Evolutionary conservation across 495 filamentous ascomycete species (phyloP), one percentile per base, ranked within the genome.

Genomic region (Podospora australis): DNA sequence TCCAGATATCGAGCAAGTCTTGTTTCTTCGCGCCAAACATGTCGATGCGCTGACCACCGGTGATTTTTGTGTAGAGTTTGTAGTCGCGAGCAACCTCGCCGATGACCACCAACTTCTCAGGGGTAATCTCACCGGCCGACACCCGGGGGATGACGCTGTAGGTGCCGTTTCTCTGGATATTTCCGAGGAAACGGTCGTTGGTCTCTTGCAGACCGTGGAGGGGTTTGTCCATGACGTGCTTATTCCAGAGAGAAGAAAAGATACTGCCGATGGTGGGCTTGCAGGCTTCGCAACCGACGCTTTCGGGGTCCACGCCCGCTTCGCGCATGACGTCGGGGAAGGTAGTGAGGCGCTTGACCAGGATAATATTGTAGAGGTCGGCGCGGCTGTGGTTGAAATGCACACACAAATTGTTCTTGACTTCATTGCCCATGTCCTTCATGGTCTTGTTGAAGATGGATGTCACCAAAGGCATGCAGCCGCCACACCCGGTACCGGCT

Each of bases 11-110:
- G 28, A 88, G 72, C 26, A 97, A 72, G 70, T 97, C 90, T 54
- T 94, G 87, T 67, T 95, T 96, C 70, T 82, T 83, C 0, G 91
- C 90, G 7, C 90, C 90, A 54, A 95, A 96, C 87, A 96, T 84
- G 62, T 97, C 91, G 59, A 96, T 96, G 35, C 91, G 79, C 67
- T 97, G 91, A 1, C 86, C 91, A 44, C 91, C 91, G 0, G 91
- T 97, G 58, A 97, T 95, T 70, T 96, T 97, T 62, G 83, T 88
- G 67, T 97, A 97, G 4, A 97, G 71, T 41, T 78, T 75, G 51
- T 90, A 96, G 59, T 92, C 83, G 72, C 89, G 90, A 1, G 90
- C 91, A 1, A 97, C 88, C 26, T 81, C 80, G 2, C 88, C 91
- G 38, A 97, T 90, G 24, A 83, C 78, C 50, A 96, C 89, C 40